Evolutionary conservation across 2,329 filamentous ascomycete genomes (phyloP), one percentile per base, ranked within the genome.

Genomic region (Trichophaea hybrida): DNA sequence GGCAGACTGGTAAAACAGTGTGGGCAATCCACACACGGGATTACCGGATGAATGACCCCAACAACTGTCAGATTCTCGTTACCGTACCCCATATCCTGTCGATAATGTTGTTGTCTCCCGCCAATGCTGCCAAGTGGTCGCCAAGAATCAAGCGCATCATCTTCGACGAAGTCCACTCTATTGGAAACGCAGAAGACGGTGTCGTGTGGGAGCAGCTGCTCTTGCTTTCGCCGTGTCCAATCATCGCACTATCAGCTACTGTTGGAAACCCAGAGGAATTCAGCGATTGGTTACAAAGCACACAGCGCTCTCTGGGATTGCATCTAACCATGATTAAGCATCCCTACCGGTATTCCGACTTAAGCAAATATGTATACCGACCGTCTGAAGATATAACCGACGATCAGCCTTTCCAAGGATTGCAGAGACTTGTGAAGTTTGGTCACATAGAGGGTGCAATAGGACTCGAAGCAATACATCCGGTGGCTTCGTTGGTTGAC

Each of bases 141-240:
- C 75, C 76, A 2, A 75, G 83, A 57, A 77, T 90, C 12, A 85
- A 81, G 66, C 78, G 84, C 54, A 88, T 90, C 68, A 88, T 90
- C 55, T 90, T 90, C 60, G 86, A 91, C 68, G 86, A 91, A 72
- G 82, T 90, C 1, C 86, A 91, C 69, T 88, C 80, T 37, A 90
- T 91, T 61, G 84, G 86, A 0, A 82, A 89, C 69, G 78, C 82
- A 0, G 83, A 88, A 6, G 85, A 90, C 65, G 85, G 85, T 56
- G 73, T 88, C 1, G 75, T 89, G 2, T 91, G 85, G 85, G 85
- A 91, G 67, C 85, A 90, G 68, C 75, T 91, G 2, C 73, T 90
- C 1, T 76, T 90, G 1, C 76, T 88, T 62, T 79, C 85, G 0
- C 85, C 85, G 1, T 90, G 85, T 65, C 86, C 84, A 0, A 85